phyloP scores from a whole-genome alignment of 768 basidiomycete species.

The Mrakia frigida region DNA sequence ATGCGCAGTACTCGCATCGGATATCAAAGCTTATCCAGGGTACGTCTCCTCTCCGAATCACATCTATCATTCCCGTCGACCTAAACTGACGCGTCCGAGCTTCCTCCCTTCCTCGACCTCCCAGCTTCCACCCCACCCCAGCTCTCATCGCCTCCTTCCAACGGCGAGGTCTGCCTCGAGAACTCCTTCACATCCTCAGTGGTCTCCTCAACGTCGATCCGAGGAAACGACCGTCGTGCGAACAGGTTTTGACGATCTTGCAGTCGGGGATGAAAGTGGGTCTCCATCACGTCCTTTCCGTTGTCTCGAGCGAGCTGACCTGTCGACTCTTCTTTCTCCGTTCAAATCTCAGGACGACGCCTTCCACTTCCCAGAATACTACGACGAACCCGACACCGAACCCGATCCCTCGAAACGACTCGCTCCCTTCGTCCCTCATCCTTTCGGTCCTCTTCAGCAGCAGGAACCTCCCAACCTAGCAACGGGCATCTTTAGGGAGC shows the following conservation, averaged over 20 bases:
- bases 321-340: neutral
- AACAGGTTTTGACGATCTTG: constrained; percentile 51
- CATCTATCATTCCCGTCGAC: neutral
- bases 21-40: constrained; percentile 72
- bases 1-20: constrained; percentile 57
- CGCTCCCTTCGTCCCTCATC: constrained; percentile 1
- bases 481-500: too few relatives aligned
- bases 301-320: neutral
- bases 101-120: neutral
- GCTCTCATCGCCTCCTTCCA: constrained; percentile 58
- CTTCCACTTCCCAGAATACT: constrained; percentile 11
- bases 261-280: constrained; percentile 15
- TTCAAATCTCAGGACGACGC: neutral
- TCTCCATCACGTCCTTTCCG: neutral
- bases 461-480: neutral
- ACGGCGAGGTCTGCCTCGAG: constrained; percentile 63
- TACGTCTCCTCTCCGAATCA: constrained; percentile 41
- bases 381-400: neutral
- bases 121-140: constrained; percentile 54
- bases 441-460: neutral
- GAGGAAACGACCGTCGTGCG: constrained; percentile 61
- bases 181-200: constrained; percentile 67
- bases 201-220: constrained; percentile 62
- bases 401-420: neutral
- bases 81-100: neutral